phyloP scores from a whole-genome alignment of 441 rosid genomes.

The Isatis lusitanica region DNA sequence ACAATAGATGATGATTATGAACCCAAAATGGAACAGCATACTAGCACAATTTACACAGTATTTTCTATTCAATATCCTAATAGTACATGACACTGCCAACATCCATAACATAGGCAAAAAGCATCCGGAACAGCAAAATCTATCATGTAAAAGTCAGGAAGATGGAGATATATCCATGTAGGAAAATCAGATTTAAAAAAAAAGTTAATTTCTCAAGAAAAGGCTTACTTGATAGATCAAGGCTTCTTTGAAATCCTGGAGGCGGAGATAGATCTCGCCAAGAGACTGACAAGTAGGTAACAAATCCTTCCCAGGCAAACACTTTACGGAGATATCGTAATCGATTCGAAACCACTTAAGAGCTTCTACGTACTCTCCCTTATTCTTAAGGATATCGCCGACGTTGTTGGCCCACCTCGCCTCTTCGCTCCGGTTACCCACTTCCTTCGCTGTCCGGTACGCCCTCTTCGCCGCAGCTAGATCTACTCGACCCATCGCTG shows the following conservation, averaged over 20 bases:
- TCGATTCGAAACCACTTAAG: conserved; percentile 84
- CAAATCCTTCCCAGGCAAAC: conserved; percentile 71
- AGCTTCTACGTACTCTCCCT: conserved; percentile 90
- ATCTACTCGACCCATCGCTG: conserved; percentile 52
- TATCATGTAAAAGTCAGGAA: neutral
- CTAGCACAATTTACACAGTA: neutral
- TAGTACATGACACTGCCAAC: neutral
- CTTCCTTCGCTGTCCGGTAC: conserved; percentile 61
- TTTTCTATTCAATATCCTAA: neutral
- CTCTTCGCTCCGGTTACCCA: conserved; percentile 82
- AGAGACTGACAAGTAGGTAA: conserved; percentile 90
- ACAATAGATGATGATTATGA: neutral
- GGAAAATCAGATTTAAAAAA: neutral
- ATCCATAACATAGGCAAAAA: neutral
- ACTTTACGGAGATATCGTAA: conserved; percentile 64
- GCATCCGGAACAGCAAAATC: too few relatives aligned
- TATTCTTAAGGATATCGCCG: conserved; percentile 76
- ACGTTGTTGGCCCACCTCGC: conserved; percentile 95
- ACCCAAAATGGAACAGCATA: neutral
- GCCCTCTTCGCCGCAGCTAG: conserved; percentile 66
- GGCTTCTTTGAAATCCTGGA: conserved; percentile 63
- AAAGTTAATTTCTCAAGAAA: too few relatives aligned
- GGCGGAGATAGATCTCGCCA: conserved; percentile 82
- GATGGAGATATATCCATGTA: neutral
- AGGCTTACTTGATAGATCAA: conserved; percentile 68